Percentiles rank a stretch among this genome's conserved stretches.
Conservation (phyloP, 371 early-diverging fungal genomes). For the Vairimorpha necatrix region DNA sequence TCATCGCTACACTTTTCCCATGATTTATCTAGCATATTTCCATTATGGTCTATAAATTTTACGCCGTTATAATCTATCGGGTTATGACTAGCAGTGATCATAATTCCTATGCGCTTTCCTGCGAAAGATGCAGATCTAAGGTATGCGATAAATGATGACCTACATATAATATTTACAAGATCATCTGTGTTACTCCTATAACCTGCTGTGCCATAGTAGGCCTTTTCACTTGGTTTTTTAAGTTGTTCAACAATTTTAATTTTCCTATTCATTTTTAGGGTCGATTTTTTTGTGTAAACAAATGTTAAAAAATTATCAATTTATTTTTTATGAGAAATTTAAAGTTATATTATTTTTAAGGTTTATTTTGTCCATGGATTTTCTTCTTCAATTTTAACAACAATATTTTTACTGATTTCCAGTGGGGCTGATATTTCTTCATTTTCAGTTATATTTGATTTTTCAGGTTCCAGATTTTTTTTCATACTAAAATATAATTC, state of each 20-base stretch:
- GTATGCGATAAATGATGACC: constrained; percentile 81
- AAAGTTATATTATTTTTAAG: not conserved
- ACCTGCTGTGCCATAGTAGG: constrained; percentile 65
- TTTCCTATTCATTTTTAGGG: constrained; percentile 22
- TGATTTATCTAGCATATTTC: constrained; percentile 89
- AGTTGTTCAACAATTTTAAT: constrained; percentile 35
- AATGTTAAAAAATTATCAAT: not conserved
- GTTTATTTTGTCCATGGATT: constrained; percentile 26
- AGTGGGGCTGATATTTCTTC: not conserved
- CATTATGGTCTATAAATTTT: constrained; percentile 92
- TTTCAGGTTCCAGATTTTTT: not conserved
- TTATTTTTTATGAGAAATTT: not conserved
- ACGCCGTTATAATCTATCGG: constrained; percentile 93
- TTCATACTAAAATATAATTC: constrained; percentile 29
- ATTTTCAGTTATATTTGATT: not conserved
- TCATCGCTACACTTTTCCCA: constrained; percentile 86
- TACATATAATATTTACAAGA: constrained; percentile 69
- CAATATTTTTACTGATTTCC: not conserved
- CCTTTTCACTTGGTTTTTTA: constrained; percentile 30
- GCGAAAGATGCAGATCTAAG: constrained; percentile 77
- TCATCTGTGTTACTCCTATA: constrained; percentile 49
- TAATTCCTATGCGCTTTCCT: constrained; percentile 83
- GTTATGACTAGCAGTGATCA: constrained; percentile 99
- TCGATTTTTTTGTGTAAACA: too few species aligned
- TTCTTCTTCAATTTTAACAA: constrained; percentile 28